Evolutionary conservation across 73 alveolate species (phyloP).

Genomic region (Symbiodinium natans): DNA sequence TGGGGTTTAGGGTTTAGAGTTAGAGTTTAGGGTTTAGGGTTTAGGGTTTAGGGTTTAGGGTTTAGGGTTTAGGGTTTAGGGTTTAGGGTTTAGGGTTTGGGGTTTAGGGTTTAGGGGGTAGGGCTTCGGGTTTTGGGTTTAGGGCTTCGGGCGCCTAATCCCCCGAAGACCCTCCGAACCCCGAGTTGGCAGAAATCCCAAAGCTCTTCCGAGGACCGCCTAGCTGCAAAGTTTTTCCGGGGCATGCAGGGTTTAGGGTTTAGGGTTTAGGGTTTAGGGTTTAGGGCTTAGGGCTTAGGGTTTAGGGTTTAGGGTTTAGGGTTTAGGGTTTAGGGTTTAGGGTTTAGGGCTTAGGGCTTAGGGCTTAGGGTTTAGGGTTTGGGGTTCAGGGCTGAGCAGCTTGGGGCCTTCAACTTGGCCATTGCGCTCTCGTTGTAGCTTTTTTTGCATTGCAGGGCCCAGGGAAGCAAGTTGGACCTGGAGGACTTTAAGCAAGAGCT

Average conservation of each 20-base stretch:
- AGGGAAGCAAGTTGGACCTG: background rate
- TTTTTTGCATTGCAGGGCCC: no score
- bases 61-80: no score
- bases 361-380: no score
- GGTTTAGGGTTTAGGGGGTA: background rate
- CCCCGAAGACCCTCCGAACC: no score
- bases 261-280: background rate
- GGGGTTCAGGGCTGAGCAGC: background rate
- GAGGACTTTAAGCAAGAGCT: background rate
- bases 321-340: background rate
- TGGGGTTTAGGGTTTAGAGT: no score
- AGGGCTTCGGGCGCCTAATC: background rate
- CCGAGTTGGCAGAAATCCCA: no score
- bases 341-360: background rate
- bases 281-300: background rate
- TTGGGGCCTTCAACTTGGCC: background rate
- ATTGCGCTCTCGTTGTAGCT: no score
- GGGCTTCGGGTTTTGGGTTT: background rate
- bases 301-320: background rate
- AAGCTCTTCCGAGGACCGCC: background rate
- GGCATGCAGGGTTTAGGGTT: background rate
- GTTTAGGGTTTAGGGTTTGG: background rate
- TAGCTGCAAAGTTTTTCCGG: background rate
- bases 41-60: no score
- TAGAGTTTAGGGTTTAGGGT: no score